These are phyloP conservation scores for Populus ilicifolia DNA, from an alignment of 345 rosid species.

Conservation along the genomic window DNA sequence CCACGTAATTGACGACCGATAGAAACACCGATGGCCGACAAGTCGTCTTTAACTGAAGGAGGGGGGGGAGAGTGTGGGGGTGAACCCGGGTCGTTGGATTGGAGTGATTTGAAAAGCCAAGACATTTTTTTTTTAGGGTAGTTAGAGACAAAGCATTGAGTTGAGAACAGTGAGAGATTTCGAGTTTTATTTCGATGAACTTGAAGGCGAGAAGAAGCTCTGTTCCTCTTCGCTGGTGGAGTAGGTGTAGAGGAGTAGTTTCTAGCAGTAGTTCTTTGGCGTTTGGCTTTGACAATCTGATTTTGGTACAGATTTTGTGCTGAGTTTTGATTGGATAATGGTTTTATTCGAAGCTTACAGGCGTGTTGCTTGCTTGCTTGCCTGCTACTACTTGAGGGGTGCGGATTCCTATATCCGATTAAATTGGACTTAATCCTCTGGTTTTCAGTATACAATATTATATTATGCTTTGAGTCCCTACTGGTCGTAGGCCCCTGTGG, in stretches of 20 bases:
- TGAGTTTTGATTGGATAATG: neutral
- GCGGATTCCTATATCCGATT: no score
- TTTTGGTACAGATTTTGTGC: neutral
- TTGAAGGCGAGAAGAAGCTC: neutral
- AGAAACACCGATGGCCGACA: slow-evolving; percentile 36
- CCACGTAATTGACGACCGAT: slow-evolving; percentile 59
- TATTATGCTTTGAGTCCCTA: no score
- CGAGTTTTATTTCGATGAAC: no score
- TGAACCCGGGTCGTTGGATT: slow-evolving; percentile 28
- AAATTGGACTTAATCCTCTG: neutral
- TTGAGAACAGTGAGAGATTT: neutral
- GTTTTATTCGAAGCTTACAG: neutral
- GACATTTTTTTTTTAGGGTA: slow-evolving; percentile 36
- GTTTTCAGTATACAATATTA: no score
- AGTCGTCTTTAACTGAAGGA: slow-evolving; percentile 30
- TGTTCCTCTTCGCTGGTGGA: neutral
- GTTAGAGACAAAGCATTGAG: neutral
- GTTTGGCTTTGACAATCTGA: neutral
- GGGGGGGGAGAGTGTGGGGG: slow-evolving; percentile 11
- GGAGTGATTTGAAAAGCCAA: slow-evolving; percentile 53
- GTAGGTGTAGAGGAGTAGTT: neutral
- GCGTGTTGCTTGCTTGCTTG: neutral
- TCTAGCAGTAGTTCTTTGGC: neutral
- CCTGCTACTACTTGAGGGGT: no score
- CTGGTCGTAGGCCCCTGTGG: no score